These are phyloP conservation scores for Nothophytophthora sp. DNA, from an alignment of 352 stramenopile species.

Conservation along the genomic window DNA sequence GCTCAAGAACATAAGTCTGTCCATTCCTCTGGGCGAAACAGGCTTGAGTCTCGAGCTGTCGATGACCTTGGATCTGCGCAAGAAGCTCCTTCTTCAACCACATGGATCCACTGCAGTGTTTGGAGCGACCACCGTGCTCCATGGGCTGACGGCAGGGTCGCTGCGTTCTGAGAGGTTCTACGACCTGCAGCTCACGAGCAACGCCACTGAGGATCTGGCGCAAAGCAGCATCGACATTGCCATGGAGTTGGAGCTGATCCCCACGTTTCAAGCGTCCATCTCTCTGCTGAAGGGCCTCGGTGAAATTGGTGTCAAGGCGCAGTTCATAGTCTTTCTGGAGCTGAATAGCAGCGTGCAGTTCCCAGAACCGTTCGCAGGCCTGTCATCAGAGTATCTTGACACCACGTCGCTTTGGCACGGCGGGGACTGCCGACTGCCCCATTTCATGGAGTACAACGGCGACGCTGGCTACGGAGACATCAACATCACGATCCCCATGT, in stretches of 20 bases:
- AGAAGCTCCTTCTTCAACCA: not conserved
- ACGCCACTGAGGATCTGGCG: not conserved
- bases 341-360: not conserved
- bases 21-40: not conserved
- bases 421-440: not conserved
- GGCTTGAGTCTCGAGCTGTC: conserved; percentile 1
- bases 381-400: not conserved
- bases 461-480: not conserved
- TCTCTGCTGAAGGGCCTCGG: not conserved
- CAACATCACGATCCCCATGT: not conserved
- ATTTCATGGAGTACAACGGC: conserved; percentile 5
- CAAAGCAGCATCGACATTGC: not conserved
- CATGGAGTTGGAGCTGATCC: not conserved
- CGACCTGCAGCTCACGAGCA: not conserved
- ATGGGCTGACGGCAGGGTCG: not conserved
- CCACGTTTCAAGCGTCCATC: not conserved
- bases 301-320: conserved; percentile 1
- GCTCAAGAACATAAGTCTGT: not conserved
- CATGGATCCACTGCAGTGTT: not conserved
- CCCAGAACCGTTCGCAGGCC: not conserved
- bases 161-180: not conserved
- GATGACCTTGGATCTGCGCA: not conserved
- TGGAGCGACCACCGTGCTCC: not conserved
- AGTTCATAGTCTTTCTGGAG: not conserved
- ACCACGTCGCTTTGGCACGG: not conserved